phyloP scores from a whole-genome alignment of 495 filamentous ascomycete species.

The Staphylotrichum longicolle region DNA sequence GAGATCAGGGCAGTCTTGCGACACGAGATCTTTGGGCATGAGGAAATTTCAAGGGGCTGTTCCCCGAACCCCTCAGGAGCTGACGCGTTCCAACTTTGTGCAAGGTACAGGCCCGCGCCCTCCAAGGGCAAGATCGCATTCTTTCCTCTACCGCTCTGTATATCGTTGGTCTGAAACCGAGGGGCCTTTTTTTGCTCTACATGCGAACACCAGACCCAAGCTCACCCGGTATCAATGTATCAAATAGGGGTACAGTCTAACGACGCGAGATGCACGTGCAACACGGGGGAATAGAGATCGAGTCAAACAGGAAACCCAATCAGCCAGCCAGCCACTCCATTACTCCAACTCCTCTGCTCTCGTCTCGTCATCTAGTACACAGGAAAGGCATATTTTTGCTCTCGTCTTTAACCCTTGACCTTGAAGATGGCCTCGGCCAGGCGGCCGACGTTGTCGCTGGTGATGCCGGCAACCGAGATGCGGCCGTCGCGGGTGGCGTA shows the following conservation, averaged over 20 bases:
- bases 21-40: background rate
- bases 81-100: slow-evolving; percentile 11
- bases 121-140: background rate
- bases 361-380: background rate
- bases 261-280: slow-evolving; percentile 5
- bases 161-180: background rate
- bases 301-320: slow-evolving; percentile 16
- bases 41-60: background rate
- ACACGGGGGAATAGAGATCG: slow-evolving; percentile 4
- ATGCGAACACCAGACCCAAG: slow-evolving; percentile 3
- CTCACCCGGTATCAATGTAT: background rate
- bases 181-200: slow-evolving; percentile 10
- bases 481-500: slow-evolving; percentile 97
- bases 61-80: background rate
- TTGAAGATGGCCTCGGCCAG: slow-evolving; percentile 95
- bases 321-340: slow-evolving; percentile 19
- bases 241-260: slow-evolving; percentile 5
- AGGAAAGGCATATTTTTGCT: background rate
- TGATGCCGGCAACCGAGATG: slow-evolving; percentile 97
- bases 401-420: slow-evolving; percentile 59
- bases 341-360: slow-evolving; percentile 13
- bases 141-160: slow-evolving; percentile 6
- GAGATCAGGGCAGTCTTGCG: background rate
- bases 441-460: slow-evolving; percentile 84
- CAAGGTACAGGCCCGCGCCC: background rate